phyloP scores from a whole-genome alignment of 768 basidiomycete genomes.

The Solioccasus polychromus region DNA sequence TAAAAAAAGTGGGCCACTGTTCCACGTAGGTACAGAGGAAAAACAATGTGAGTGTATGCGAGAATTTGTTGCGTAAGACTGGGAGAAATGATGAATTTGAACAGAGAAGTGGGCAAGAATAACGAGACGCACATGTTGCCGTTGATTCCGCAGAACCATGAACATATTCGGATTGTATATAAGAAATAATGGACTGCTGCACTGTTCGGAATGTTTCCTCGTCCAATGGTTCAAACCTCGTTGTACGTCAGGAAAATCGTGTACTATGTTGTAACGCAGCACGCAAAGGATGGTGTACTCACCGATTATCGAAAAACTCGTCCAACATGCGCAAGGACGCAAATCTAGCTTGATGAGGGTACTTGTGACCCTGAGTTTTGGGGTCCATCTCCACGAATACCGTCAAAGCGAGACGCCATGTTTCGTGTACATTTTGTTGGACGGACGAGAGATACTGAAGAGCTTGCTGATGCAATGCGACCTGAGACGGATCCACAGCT shows the following conservation, averaged over 20 bases:
- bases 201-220: constrained; percentile 66
- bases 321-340: constrained; percentile 79
- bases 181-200: constrained; percentile 74
- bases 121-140: constrained; percentile 77
- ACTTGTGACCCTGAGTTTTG: constrained; percentile 57
- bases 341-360: constrained; percentile 72
- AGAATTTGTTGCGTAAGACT: constrained; percentile 95
- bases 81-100: constrained; percentile 14
- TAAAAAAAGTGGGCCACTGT: constrained; percentile 85
- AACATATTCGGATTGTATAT: constrained; percentile 87
- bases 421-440: constrained; percentile 68
- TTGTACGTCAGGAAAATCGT: constrained; percentile 8
- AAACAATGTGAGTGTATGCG: constrained; percentile 84
- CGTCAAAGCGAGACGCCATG: constrained; percentile 79
- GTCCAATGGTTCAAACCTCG: constrained; percentile 65
- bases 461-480: constrained; percentile 77
- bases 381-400: constrained; percentile 64
- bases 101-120: not conserved
- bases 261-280: not conserved
- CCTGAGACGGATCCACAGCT: constrained; percentile 77
- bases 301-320: constrained; percentile 82
- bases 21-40: constrained; percentile 85
- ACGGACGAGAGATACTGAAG: constrained; percentile 77
- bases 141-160: constrained; percentile 79
- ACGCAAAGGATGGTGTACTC: constrained; percentile 32